These are phyloP conservation scores for Rubia tinctorum DNA, from an alignment of 305 asterid genomes.

Conservation along the genomic window DNA sequence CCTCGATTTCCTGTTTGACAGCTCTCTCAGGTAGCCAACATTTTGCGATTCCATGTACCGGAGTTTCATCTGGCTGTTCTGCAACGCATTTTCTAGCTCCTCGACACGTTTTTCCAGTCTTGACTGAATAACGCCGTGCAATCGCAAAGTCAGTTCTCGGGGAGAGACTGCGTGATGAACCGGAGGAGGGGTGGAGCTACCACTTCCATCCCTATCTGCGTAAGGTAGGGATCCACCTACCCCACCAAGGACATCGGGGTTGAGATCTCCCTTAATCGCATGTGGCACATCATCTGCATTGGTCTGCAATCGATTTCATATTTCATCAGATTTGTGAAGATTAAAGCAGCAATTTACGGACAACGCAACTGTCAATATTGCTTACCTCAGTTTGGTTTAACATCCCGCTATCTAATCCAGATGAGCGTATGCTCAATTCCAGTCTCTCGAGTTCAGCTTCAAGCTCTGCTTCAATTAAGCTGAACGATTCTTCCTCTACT, in stretches of 20 bases:
- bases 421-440: conserved; percentile 58
- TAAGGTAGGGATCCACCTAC: conserved; percentile 26
- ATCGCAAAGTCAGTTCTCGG: conserved; percentile 66
- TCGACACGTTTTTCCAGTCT: conserved; percentile 63
- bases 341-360: background rate
- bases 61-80: conserved; percentile 53
- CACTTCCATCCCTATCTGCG: conserved; percentile 47
- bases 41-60: conserved; percentile 33
- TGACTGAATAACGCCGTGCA: conserved; percentile 81
- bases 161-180: conserved; percentile 70
- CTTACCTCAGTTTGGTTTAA: conserved; percentile 53
- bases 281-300: conserved; percentile 47
- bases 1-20: conserved; percentile 23
- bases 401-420: conserved; percentile 44
- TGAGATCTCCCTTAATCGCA: conserved; percentile 46
- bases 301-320: conserved; percentile 41
- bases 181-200: conserved; percentile 48
- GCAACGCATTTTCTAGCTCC: conserved; percentile 76
- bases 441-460: conserved; percentile 88
- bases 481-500: conserved; percentile 56
- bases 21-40: conserved; percentile 26
- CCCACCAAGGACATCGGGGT: conserved; percentile 37
- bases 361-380: conserved; percentile 1
- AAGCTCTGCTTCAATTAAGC: conserved; percentile 91
- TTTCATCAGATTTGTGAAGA: conserved; percentile 7